Evolutionary conservation across 2,329 filamentous ascomycete species (phyloP).

Genomic region (Calonectria leucothoes): DNA sequence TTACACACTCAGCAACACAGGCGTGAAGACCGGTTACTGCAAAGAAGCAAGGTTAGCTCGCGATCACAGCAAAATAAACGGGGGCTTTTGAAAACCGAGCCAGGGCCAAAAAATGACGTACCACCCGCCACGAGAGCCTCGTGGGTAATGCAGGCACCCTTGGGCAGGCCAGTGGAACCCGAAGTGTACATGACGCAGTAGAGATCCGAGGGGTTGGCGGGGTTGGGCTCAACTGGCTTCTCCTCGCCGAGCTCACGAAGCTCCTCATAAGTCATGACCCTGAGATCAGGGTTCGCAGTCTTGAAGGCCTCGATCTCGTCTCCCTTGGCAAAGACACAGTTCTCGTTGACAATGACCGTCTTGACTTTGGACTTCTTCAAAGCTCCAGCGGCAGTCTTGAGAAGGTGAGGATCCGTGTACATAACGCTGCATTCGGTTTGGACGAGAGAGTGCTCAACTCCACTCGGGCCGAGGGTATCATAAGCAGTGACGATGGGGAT

Average conservation of each 20-base stretch:
- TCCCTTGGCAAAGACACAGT: constrained; percentile 62
- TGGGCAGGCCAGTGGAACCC: constrained; percentile 88
- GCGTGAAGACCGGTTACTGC: constrained; percentile 81
- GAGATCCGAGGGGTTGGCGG: constrained; percentile 79
- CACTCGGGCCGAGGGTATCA: constrained; percentile 88
- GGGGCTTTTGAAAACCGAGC: background rate
- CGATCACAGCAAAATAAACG: constrained; percentile 10
- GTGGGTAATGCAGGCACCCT: constrained; percentile 88
- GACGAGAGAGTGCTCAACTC: constrained; percentile 85
- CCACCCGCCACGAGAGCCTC: constrained; percentile 80
- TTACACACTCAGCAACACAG: constrained; percentile 82
- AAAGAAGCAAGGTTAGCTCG: constrained; percentile 22
- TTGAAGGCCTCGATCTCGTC: constrained; percentile 67
- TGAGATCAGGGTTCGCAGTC: constrained; percentile 65
- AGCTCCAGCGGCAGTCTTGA: constrained; percentile 68
- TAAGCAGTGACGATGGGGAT: constrained; percentile 95
- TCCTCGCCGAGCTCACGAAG: constrained; percentile 70
- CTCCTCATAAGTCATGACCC: constrained; percentile 65
- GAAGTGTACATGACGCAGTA: constrained; percentile 92
- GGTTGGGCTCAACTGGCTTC: constrained; percentile 76
- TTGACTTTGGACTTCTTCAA: constrained; percentile 69
- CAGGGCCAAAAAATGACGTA: constrained; percentile 53
- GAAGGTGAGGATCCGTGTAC: constrained; percentile 86
- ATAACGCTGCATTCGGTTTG: constrained; percentile 86
- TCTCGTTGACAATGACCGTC: constrained; percentile 72